These are phyloP conservation scores for Fusarium sp. DNA, from an alignment of 2,329 filamentous ascomycete species.

Conservation along the genomic window DNA sequence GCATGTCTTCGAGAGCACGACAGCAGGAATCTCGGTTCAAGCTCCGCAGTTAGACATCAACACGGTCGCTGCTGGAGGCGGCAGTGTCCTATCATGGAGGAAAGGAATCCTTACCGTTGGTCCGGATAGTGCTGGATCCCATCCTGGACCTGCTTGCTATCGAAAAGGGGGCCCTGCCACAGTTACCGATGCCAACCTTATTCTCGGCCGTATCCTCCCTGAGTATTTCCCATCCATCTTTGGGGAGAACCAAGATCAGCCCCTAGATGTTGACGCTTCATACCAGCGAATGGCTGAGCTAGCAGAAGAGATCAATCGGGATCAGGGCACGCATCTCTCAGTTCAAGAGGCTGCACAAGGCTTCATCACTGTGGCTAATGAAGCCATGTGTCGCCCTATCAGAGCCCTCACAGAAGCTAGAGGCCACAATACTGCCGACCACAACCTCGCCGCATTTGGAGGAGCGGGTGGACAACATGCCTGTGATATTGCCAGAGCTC, in stretches of 20 bases:
- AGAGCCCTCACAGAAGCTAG: constrained; percentile 56
- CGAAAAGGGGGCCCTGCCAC: constrained; percentile 80
- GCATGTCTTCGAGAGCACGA: constrained; percentile 80
- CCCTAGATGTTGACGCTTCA: constrained; percentile 57
- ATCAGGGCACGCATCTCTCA: constrained; percentile 48
- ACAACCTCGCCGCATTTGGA: constrained; percentile 54
- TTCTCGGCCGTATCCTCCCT: constrained; percentile 72
- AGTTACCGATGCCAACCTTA: constrained; percentile 81
- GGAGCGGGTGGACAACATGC: not conserved
- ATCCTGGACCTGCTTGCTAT: constrained; percentile 82
- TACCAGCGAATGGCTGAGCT: constrained; percentile 58
- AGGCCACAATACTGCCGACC: constrained; percentile 54
- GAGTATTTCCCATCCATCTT: constrained; percentile 83
- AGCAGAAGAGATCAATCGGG: constrained; percentile 59
- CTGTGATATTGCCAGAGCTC: not conserved
- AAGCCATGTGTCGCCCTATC: constrained; percentile 56
- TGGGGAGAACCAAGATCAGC: constrained; percentile 76
- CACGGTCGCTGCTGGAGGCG: constrained; percentile 71
- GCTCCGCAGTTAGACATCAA: constrained; percentile 82
- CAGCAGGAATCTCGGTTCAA: constrained; percentile 78
- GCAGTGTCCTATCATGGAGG: constrained; percentile 72
- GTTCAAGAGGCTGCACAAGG: constrained; percentile 56
- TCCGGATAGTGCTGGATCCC: constrained; percentile 70
- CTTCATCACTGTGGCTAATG: constrained; percentile 56
- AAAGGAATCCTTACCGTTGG: constrained; percentile 81